Conservation (phyloP, 768 basidiomycete species). For the Boletus speciosus region DNA sequence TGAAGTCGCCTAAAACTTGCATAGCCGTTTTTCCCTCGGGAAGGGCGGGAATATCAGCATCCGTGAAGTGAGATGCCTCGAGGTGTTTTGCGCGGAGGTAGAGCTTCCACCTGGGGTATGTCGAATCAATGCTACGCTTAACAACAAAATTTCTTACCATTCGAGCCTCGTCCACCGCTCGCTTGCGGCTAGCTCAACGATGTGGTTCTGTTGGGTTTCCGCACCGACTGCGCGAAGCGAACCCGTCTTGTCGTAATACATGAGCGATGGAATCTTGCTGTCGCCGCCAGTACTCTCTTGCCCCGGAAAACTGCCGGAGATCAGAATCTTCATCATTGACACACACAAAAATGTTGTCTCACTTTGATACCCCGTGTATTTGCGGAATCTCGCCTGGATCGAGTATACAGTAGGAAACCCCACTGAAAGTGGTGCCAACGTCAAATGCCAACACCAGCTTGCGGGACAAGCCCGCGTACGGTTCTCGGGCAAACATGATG, state of each 20-base stretch:
- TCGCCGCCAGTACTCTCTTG: slow-evolving; percentile 36
- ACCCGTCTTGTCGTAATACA: slow-evolving; percentile 41
- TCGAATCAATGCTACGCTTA: neutral
- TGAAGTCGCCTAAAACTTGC: slow-evolving; percentile 37
- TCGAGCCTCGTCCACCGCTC: slow-evolving; percentile 42
- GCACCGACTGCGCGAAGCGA: slow-evolving; percentile 39
- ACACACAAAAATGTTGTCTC: neutral
- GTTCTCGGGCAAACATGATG: slow-evolving; percentile 27
- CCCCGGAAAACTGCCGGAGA: slow-evolving; percentile 29
- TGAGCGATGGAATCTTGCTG: slow-evolving; percentile 41
- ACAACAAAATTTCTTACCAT: slow-evolving; percentile 25
- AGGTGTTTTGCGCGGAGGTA: slow-evolving; percentile 33
- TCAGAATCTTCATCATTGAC: neutral
- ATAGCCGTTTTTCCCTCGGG: slow-evolving; percentile 10
- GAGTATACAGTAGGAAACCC: slow-evolving; percentile 38
- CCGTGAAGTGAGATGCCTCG: slow-evolving; percentile 19
- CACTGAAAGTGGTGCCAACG: slow-evolving; percentile 36
- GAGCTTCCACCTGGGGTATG: slow-evolving; percentile 30
- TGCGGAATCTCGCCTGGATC: slow-evolving; percentile 31
- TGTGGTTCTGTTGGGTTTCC: slow-evolving; percentile 35
- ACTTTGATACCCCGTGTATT: slow-evolving; percentile 25
- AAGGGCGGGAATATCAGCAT: slow-evolving; percentile 15
- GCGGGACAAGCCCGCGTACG: slow-evolving; percentile 33
- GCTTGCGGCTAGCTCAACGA: slow-evolving; percentile 32
- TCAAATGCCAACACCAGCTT: slow-evolving; percentile 32